Conservation (phyloP, 352 stramenopile genomes). For the Phytophthora quininea region DNA sequence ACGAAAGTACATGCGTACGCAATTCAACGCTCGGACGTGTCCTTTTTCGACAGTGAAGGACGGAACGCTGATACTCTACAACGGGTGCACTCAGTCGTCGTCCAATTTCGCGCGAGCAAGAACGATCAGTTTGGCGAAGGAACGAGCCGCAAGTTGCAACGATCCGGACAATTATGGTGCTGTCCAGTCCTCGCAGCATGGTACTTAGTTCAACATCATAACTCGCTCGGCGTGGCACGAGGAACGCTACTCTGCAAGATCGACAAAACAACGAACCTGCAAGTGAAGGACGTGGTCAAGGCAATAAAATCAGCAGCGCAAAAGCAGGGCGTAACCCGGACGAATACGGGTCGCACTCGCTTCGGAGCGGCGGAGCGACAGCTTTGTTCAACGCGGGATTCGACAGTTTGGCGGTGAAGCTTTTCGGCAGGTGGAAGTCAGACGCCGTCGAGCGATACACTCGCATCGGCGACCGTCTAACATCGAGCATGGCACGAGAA, state of each 20-base stretch:
- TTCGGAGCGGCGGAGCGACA: conserved; percentile 9
- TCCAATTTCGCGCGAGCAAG: conserved; percentile 12
- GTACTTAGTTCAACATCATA: conserved; percentile 7
- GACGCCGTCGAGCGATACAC: conserved; percentile 3
- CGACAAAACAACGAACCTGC: not conserved
- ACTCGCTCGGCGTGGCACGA: not conserved
- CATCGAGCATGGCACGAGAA: not conserved
- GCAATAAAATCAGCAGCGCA: conserved; percentile 1
- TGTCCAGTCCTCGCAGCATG: conserved; percentile 10
- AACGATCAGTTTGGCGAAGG: conserved; percentile 13
- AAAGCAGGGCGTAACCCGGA: conserved; percentile 1
- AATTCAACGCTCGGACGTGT: not conserved
- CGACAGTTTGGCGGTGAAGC: not conserved
- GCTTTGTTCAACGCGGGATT: conserved; percentile 8
- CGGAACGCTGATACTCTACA: not conserved
- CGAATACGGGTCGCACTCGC: conserved; percentile 11
- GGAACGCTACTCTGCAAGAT: conserved; percentile 12
- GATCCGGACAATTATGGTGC: conserved; percentile 4
- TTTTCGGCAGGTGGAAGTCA: not conserved
- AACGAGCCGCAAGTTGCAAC: not conserved
- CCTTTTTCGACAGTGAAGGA: not conserved
- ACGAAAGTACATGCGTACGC: conserved; percentile 4
- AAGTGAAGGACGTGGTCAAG: conserved; percentile 6
- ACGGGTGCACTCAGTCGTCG: not conserved
- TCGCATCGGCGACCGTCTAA: not conserved